Conservation (phyloP, 768 basidiomycete genomes). For the Lactarius quietus region DNA sequence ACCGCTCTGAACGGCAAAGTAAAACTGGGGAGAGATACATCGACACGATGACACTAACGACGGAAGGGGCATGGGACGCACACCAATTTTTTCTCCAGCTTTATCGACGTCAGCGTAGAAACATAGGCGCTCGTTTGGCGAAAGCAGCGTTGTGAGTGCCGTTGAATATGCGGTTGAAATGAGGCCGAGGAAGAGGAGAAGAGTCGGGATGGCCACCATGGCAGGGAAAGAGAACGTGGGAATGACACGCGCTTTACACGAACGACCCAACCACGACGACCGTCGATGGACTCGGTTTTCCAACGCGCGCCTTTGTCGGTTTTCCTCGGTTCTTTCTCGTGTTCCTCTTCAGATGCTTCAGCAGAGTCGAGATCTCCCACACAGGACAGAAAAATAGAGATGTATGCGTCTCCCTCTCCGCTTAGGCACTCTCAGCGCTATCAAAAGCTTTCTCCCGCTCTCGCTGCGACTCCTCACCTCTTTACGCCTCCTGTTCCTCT, state of each 20-base stretch:
- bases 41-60: not conserved
- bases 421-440: conserved; percentile 7
- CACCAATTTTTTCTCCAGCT: conserved; percentile 87
- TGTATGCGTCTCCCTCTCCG: conserved; percentile 27
- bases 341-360: conserved; percentile 12
- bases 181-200: conserved; percentile 26
- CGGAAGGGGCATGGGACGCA: conserved; percentile 37
- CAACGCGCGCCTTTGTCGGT: not conserved
- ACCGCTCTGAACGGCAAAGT: conserved; percentile 97
- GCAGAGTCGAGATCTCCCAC: not conserved
- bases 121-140: conserved; percentile 79
- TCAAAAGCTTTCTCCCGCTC: conserved; percentile 18
- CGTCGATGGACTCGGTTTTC: conserved; percentile 1
- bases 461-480: conserved; percentile 21
- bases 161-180: conserved; percentile 39
- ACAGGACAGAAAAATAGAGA: conserved; percentile 4
- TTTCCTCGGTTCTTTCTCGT: conserved; percentile 3
- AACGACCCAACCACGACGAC: not conserved
- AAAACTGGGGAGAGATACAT: conserved; percentile 59
- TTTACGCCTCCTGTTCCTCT: conserved; percentile 22
- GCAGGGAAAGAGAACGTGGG: conserved; percentile 16
- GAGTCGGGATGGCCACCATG: conserved; percentile 23
- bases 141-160: conserved; percentile 75
- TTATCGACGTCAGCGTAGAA: conserved; percentile 98
- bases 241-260: not conserved